These are phyloP conservation scores for Apiospora arundinis DNA, from an alignment of 2,329 filamentous ascomycete genomes.

Conservation along the genomic window DNA sequence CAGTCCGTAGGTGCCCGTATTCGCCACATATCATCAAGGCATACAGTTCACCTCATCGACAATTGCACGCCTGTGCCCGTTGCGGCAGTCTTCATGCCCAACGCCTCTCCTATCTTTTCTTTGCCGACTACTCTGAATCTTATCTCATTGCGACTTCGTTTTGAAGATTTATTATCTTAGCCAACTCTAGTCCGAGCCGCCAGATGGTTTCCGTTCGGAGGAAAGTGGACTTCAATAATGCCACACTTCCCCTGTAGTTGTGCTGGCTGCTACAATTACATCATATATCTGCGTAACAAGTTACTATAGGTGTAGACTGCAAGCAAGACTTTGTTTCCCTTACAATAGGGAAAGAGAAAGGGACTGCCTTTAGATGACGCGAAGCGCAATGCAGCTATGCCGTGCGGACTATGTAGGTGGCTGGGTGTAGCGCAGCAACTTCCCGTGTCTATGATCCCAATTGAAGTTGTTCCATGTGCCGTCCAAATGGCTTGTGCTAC, in stretches of 20 bases:
- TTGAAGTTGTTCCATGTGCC: background rate
- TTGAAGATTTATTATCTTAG: background rate
- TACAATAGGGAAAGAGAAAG: background rate
- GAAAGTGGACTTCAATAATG: background rate
- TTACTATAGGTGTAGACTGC: background rate
- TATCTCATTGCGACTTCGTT: background rate
- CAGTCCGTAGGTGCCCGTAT: background rate
- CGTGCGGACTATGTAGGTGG: background rate
- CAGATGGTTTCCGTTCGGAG: background rate
- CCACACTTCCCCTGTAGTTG: background rate
- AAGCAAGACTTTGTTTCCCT: background rate
- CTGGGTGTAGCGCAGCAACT: background rate
- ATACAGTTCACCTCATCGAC: background rate
- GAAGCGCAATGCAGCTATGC: background rate
- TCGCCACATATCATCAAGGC: background rate
- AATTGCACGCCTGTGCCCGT: background rate
- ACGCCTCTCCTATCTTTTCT: background rate
- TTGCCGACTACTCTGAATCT: background rate
- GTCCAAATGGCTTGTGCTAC: conserved; percentile 1
- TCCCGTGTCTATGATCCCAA: background rate
- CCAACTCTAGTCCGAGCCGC: background rate
- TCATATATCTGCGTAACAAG: background rate
- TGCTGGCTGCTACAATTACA: background rate
- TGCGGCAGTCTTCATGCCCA: background rate
- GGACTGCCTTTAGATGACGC: background rate